These are phyloP conservation scores for Chalciporus sphaerocephalus DNA, from an alignment of 768 basidiomycete species.

Conservation along the genomic window DNA sequence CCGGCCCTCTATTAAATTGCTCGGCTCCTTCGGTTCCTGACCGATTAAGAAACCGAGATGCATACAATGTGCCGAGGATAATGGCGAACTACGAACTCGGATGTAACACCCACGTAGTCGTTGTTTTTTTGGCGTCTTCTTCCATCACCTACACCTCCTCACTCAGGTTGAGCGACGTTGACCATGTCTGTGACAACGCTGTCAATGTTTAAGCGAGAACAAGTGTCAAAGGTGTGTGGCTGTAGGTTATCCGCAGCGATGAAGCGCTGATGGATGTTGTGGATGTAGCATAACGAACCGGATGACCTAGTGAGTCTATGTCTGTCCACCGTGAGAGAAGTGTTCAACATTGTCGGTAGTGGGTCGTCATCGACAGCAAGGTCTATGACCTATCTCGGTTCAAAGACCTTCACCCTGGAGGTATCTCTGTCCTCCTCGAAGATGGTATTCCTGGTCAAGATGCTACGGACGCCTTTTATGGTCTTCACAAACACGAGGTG, in stretches of 20 bases:
- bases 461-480: slow-evolving; percentile 74
- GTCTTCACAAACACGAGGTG: slow-evolving; percentile 72
- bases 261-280: not conserved
- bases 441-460: slow-evolving; percentile 76
- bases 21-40: not conserved
- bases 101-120: not conserved
- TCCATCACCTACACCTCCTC: not conserved
- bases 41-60: too few relatives aligned
- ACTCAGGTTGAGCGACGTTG: not conserved
- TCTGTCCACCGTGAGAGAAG: not conserved
- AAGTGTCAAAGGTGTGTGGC: slow-evolving; percentile 61
- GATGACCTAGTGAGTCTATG: slow-evolving; percentile 61
- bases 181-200: not conserved
- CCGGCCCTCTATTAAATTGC: too few relatives aligned
- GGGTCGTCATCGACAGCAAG: slow-evolving; percentile 50
- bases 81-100: not conserved
- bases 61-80: not conserved
- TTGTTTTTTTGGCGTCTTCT: too few relatives aligned
- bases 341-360: not conserved
- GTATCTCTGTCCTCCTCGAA: slow-evolving; percentile 66
- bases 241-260: not conserved
- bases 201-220: slow-evolving; percentile 54
- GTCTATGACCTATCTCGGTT: slow-evolving; percentile 82
- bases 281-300: slow-evolving; percentile 64
- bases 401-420: slow-evolving; percentile 78